These are phyloP conservation scores for Tritrichomonas foetus DNA, from an alignment of 208 protist genomes.

Conservation along the genomic window DNA sequence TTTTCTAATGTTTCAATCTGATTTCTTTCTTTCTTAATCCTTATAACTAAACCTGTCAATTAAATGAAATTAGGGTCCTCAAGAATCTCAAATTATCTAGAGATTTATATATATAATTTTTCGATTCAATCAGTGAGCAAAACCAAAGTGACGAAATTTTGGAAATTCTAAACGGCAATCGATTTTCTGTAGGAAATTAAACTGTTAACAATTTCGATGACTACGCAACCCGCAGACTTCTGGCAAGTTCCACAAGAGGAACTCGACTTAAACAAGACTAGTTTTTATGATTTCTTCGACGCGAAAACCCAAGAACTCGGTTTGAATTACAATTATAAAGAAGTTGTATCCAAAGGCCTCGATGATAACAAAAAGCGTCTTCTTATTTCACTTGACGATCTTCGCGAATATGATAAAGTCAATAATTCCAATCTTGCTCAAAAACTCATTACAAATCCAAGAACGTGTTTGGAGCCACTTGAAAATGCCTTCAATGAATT, in stretches of 20 bases:
- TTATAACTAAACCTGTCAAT: too few species aligned
- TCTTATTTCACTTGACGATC: background rate
- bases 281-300: background rate
- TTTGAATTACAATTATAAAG: background rate
- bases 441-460: background rate
- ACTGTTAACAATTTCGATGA: background rate
- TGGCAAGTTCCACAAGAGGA: background rate
- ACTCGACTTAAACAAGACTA: background rate
- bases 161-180: background rate
- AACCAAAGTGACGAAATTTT: background rate
- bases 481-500: background rate
- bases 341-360: background rate
- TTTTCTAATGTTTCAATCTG: too few species aligned
- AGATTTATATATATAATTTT: too few species aligned
- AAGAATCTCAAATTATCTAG: too few species aligned
- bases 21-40: too few species aligned
- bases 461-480: background rate
- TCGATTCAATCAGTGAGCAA: too few species aligned
- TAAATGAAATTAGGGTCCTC: too few species aligned
- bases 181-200: background rate
- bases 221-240: background rate
- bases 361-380: background rate
- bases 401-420: background rate
- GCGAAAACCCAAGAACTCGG: background rate
- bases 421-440: background rate